phyloP scores from a whole-genome alignment of 2,329 filamentous ascomycete genomes.

The Ascochyta clinopodiicola region DNA sequence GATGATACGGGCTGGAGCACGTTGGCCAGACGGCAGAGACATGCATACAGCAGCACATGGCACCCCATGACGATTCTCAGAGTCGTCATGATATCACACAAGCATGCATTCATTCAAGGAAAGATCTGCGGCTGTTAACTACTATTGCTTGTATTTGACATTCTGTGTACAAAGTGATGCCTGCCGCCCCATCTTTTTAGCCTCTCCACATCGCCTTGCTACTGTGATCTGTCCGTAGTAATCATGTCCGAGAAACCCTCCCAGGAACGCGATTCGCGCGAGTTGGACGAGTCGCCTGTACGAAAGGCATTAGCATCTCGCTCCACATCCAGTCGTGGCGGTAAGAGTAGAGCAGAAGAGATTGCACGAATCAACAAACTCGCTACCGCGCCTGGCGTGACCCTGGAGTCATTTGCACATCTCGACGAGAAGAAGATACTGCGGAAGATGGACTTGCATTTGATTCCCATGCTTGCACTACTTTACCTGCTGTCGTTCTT shows the following conservation, averaged over 20 bases:
- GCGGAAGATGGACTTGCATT: constrained; percentile 50
- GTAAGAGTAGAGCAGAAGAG: constrained; percentile 23
- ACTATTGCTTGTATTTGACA: constrained; percentile 7
- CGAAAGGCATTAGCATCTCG: constrained; percentile 6
- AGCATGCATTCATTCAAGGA: background rate
- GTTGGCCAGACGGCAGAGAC: constrained; percentile 1
- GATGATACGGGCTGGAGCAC: background rate
- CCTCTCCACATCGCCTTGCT: background rate
- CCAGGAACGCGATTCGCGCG: constrained; percentile 13
- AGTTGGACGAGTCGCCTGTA: constrained; percentile 3
- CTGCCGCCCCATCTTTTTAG: background rate
- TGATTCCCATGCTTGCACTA: constrained; percentile 49
- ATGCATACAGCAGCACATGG: background rate
- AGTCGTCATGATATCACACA: background rate
- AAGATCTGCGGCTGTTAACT: constrained; percentile 13
- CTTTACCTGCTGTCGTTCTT: constrained; percentile 49
- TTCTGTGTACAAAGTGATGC: constrained; percentile 5
- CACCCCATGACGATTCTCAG: background rate
- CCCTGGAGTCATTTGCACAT: constrained; percentile 42
- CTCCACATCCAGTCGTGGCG: constrained; percentile 12
- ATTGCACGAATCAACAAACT: constrained; percentile 33
- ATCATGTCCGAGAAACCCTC: constrained; percentile 13
- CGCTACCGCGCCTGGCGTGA: constrained; percentile 35
- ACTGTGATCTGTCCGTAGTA: background rate
- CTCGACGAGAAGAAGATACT: constrained; percentile 50